phyloP scores from a whole-genome alignment of 2,329 filamentous ascomycete species.

The Colletotrichum sp. region DNA sequence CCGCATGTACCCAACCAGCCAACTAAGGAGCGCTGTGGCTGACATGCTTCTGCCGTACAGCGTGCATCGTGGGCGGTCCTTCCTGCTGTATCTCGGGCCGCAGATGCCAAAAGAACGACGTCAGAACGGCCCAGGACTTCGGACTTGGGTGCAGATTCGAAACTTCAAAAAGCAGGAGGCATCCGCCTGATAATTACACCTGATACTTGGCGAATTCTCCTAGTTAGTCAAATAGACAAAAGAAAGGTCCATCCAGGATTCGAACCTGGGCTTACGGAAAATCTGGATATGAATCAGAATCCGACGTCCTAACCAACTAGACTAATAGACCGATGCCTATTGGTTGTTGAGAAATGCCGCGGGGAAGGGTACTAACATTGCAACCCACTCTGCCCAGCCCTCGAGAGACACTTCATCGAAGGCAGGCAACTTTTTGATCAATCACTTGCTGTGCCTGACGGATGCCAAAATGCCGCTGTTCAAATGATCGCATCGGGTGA shows the following conservation, averaged over 20 bases:
- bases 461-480: not conserved
- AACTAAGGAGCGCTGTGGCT: not conserved
- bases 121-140: not conserved
- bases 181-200: not conserved
- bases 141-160: not conserved
- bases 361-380: accelerated
- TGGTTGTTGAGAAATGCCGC: accelerated
- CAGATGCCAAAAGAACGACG: not conserved
- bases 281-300: constrained; percentile 11
- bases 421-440: not conserved
- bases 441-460: not conserved
- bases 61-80: not conserved
- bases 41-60: not conserved
- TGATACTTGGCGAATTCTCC: not conserved
- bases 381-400: accelerated
- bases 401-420: not conserved
- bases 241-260: constrained; percentile 22
- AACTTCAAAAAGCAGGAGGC: not conserved
- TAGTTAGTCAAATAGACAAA: not conserved
- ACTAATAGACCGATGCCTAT: constrained; percentile 13
- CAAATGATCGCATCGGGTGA: not conserved
- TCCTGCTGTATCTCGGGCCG: not conserved
- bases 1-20: not conserved
- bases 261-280: constrained; percentile 22
- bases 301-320: constrained; percentile 24